Evolutionary conservation across 148 eudicot species (phyloP).

Genomic region (Rhododendron henanense): DNA sequence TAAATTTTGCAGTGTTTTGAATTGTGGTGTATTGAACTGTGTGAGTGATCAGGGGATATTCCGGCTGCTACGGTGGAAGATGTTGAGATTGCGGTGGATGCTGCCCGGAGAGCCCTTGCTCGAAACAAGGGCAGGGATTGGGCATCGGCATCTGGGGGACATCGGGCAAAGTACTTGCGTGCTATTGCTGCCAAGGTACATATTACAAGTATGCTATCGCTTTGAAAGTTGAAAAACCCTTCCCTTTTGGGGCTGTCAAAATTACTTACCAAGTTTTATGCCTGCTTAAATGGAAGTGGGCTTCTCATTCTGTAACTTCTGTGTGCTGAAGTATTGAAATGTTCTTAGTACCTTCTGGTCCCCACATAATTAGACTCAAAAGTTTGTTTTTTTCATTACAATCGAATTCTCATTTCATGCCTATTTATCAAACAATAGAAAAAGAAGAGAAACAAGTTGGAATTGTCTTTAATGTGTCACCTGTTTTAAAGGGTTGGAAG

Average conservation of each 20-base stretch:
- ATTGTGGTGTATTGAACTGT: background rate
- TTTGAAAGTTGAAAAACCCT: background rate
- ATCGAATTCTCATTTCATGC: background rate
- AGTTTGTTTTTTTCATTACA: background rate
- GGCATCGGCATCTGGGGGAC: conserved; percentile 82
- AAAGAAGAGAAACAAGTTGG: background rate
- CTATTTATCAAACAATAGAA: background rate
- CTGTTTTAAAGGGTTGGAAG: background rate
- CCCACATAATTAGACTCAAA: background rate
- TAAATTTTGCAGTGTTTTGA: background rate
- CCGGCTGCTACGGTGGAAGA: conserved; percentile 97
- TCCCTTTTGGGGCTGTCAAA: background rate
- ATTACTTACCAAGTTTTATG: background rate
- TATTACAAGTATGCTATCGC: background rate
- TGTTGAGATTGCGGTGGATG: conserved; percentile 81
- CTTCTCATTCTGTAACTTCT: background rate
- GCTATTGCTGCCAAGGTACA: conserved; percentile 89
- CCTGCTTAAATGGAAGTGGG: background rate
- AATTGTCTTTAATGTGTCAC: background rate
- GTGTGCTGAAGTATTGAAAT: background rate
- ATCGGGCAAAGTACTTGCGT: conserved; percentile 88
- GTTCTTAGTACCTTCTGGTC: background rate
- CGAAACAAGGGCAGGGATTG: conserved; percentile 68
- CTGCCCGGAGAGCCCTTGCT: conserved; percentile 69
- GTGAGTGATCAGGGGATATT: conserved; percentile 54